Evolutionary conservation across 2,329 filamentous ascomycete genomes (phyloP).

Genomic region (Cryphonectria naterciae): DNA sequence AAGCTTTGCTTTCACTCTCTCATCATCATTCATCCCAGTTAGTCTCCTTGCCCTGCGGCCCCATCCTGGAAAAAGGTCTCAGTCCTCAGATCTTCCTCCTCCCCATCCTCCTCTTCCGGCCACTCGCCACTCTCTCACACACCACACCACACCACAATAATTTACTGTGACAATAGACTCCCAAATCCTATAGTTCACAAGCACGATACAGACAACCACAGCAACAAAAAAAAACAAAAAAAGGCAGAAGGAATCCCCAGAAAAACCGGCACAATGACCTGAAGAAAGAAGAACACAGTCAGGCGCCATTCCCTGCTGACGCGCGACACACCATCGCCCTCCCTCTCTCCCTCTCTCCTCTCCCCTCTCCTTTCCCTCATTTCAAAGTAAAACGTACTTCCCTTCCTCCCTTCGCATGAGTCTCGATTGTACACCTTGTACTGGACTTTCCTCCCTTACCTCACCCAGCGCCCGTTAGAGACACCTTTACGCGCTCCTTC

Average conservation of each 20-base stretch:
- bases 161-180: neutral
- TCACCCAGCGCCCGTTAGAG: neutral
- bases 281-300: slow-evolving; percentile 10
- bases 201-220: slow-evolving; percentile 14
- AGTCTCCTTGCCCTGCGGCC: neutral
- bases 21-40: neutral
- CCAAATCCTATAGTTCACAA: neutral
- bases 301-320: slow-evolving; percentile 10
- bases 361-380: slow-evolving; percentile 15
- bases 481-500: slow-evolving; percentile 13
- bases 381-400: slow-evolving; percentile 1
- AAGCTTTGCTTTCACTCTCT: slow-evolving; percentile 19
- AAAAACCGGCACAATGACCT: slow-evolving; percentile 19
- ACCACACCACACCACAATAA: neutral
- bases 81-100: slow-evolving; percentile 7
- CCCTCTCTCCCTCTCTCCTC: neutral
- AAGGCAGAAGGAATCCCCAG: neutral
- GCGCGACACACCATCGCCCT: slow-evolving; percentile 3
- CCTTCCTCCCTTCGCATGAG: slow-evolving; percentile 8
- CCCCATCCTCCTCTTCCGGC: neutral
- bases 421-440: neutral
- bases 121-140: neutral
- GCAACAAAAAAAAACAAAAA: too few species aligned
- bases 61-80: slow-evolving; percentile 11
- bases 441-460: slow-evolving; percentile 10